Base-by-base conservation (phyloP, 1,284 basidiomycete species). In the Ustilago cynodontis region DNA sequence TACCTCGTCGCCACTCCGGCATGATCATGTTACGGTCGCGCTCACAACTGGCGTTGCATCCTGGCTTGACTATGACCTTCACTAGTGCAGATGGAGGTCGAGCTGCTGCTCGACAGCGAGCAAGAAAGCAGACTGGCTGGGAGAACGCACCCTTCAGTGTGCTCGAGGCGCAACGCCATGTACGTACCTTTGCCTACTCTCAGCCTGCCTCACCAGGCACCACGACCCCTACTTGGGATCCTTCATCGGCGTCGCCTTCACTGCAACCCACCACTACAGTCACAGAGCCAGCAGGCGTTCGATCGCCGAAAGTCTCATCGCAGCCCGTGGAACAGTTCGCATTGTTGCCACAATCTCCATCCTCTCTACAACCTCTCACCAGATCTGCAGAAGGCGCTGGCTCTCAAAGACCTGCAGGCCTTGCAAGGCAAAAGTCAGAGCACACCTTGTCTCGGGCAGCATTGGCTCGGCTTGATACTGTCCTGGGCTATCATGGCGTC, bases 101-200 rank as follows among this genome's bases (percentile, higher is more conserved):
- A 58, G 79, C 74, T 7, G 79, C 79, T n/a, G 80, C 80, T n/a
- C 73, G 80, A 28, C 79, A 72, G 47, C 59, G 76, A 4, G 80
- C 78, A 10, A 37, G 75, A 16, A 71, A 79, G 65, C 65, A 71
- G 55, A 76, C 65, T 0, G 67, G 63, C 39, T 74, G 67, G 63
- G 78, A 79, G 31, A 81, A 81, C 28, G 79, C 79, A 1, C 79
- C 79, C 2, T 81, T 81, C 66, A 81, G 79, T 33, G 78, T 75
- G 16, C 78, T 81, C 22, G 79, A 81, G 50, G 78, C 75, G 24
- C 65, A 67, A 59, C 51, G 71, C 22, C 70, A 66, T 35, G 66
- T 62, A 8, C 59, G 60, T 13, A 60, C 58, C 59, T 60, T 58
- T 22, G 67, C 71, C 22, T 65, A 31, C 26, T 77, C 73, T 3